A percentile compares a stretch with the other conserved stretches of the same genome.
Conservation (phyloP, 2,329 filamentous ascomycete genomes). For the Fusarium armeniacum region DNA sequence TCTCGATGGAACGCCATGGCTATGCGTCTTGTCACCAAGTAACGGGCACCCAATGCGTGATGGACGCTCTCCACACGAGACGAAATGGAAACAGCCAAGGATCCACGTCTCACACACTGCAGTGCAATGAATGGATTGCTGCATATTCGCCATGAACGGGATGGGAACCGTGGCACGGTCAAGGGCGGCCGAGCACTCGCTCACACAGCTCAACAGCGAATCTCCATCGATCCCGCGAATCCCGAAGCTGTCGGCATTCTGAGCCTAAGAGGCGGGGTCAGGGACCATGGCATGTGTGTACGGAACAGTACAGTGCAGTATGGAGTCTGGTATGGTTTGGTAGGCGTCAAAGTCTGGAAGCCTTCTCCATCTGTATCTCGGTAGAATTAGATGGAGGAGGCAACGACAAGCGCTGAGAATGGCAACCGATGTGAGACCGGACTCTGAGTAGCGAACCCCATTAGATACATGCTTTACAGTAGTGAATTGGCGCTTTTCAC, state of each 20-base stretch:
- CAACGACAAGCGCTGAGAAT: conserved; percentile 17
- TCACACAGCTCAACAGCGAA: conserved; percentile 38
- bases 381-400: conserved; percentile 1
- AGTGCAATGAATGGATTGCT: conserved; percentile 20
- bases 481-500: not conserved
- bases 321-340: not conserved
- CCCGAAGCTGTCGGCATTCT: conserved; percentile 49
- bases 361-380: conserved; percentile 25
- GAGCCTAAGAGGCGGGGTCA: conserved; percentile 11
- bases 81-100: conserved; percentile 39
- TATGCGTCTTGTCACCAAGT: conserved; percentile 30
- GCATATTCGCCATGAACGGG: conserved; percentile 34
- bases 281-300: conserved; percentile 10
- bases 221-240: conserved; percentile 50
- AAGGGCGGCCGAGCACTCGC: conserved; percentile 19
- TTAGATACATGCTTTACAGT: conserved; percentile 13
- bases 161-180: conserved; percentile 38
- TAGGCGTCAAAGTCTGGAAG: conserved; percentile 26
- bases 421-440: conserved; percentile 22
- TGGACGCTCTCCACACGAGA: conserved; percentile 27
- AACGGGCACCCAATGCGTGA: conserved; percentile 30
- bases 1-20: conserved; percentile 35
- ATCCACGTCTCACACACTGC: conserved; percentile 44
- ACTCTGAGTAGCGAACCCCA: conserved; percentile 17
- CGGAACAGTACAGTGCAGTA: conserved; percentile 24